Evolutionary conservation across 1,284 basidiomycete genomes (phyloP).

Genomic region (Wolfiporia cocos): DNA sequence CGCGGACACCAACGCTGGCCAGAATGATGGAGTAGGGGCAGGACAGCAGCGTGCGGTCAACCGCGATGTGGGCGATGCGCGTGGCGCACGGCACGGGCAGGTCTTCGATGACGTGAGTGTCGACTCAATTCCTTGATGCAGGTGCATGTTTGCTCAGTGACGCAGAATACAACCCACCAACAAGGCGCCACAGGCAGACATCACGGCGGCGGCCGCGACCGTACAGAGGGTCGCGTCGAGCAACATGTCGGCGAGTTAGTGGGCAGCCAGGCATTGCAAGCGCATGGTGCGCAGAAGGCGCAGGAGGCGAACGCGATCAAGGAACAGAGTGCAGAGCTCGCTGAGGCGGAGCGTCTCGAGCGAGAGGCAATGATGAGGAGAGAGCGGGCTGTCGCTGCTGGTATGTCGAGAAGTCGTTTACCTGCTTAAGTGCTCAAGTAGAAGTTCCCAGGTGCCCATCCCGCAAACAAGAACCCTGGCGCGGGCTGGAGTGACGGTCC

Average conservation of each 20-base stretch:
- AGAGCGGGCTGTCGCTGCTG: constrained; percentile 47
- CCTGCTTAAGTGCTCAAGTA: neutral
- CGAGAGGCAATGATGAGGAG: constrained; percentile 40
- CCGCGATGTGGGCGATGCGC: neutral
- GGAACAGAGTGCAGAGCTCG: constrained; percentile 40
- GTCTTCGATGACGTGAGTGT: neutral
- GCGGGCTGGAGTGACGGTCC: constrained; percentile 3
- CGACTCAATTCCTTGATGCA: neutral
- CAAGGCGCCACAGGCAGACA: neutral
- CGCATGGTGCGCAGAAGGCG: constrained; percentile 47
- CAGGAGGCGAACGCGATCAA: constrained; percentile 43
- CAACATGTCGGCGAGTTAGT: constrained; percentile 39
- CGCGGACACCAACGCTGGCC: neutral
- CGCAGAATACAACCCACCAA: neutral
- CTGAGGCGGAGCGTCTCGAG: constrained; percentile 50
- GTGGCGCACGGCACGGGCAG: neutral
- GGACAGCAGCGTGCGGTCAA: too few species aligned
- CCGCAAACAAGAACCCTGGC: constrained; percentile 25
- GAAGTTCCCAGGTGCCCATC: constrained; percentile 28
- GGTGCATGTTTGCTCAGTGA: neutral
- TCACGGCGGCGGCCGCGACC: constrained; percentile 17
- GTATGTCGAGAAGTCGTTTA: constrained; percentile 20
- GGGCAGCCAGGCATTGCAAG: constrained; percentile 42
- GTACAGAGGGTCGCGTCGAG: constrained; percentile 42
- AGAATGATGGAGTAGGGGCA: neutral